These are phyloP conservation scores for Neoconidiobolus thromboides DNA, from an alignment of 371 early-diverging fungal species.

Conservation along the genomic window DNA sequence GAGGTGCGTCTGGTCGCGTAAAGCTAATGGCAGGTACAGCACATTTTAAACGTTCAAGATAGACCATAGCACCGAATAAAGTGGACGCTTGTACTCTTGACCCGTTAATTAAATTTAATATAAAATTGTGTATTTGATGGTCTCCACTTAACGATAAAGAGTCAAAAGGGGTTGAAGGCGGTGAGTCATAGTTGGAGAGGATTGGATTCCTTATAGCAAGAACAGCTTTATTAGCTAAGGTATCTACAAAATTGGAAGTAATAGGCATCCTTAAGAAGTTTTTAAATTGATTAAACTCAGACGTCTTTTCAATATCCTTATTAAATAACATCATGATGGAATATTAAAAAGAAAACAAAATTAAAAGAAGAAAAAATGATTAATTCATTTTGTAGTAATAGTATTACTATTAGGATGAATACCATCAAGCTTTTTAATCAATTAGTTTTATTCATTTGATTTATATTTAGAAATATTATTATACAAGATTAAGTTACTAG, in stretches of 20 bases:
- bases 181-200: too few relatives aligned
- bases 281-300: background rate
- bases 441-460: too few relatives aligned
- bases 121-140: conserved; percentile 23
- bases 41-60: conserved; percentile 25
- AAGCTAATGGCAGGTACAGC: background rate
- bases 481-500: too few relatives aligned
- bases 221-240: background rate
- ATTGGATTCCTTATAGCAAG: background rate
- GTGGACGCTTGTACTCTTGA: conserved; percentile 35
- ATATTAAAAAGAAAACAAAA: too few relatives aligned
- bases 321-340: too few relatives aligned
- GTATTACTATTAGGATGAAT: too few relatives aligned
- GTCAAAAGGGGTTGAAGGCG: too few relatives aligned
- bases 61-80: conserved; percentile 30
- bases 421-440: too few relatives aligned
- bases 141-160: conserved; percentile 7
- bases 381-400: too few relatives aligned
- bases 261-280: background rate
- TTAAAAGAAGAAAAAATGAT: too few relatives aligned
- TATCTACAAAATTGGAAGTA: background rate
- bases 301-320: background rate
- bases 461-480: too few relatives aligned
- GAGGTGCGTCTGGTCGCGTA: conserved; percentile 27
- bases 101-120: conserved; percentile 24